phyloP scores from a whole-genome alignment of 495 filamentous ascomycete genomes.

The Penicillium herquei region DNA sequence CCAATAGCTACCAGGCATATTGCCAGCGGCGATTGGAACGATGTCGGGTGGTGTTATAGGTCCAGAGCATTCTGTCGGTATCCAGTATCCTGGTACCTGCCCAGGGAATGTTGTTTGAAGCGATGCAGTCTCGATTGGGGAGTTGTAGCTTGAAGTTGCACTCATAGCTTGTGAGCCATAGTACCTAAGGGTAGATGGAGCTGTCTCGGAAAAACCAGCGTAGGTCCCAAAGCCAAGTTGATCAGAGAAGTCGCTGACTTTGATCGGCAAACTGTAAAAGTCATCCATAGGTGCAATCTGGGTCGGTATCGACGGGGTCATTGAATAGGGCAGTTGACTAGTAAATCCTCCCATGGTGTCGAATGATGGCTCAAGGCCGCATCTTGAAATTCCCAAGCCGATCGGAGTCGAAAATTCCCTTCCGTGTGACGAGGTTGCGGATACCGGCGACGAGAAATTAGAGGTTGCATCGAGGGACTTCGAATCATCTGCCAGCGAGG shows the following conservation, averaged over 20 bases:
- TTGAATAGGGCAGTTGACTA: conserved; percentile 8
- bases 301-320: conserved; percentile 18
- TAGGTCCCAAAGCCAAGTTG: conserved; percentile 20
- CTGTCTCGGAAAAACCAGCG: conserved; percentile 12
- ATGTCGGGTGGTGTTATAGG: conserved; percentile 3
- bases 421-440: conserved; percentile 12
- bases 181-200: conserved; percentile 24
- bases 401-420: conserved; percentile 10
- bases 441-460: conserved; percentile 22
- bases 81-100: conserved; percentile 22
- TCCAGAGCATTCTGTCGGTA: conserved; percentile 20
- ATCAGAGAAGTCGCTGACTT: conserved; percentile 18
- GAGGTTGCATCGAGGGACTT: conserved; percentile 15
- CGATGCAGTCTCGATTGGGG: conserved; percentile 14
- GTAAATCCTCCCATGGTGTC: conserved; percentile 14
- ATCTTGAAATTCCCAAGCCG: conserved; percentile 37
- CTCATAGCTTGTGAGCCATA: conserved; percentile 26
- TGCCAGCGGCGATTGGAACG: background rate
- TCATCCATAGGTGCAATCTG: conserved; percentile 16
- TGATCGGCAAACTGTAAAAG: conserved; percentile 17
- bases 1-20: background rate
- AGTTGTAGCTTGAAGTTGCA: conserved; percentile 26
- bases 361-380: conserved; percentile 19
- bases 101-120: conserved; percentile 9
- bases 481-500: conserved; percentile 17